Percentiles rank a stretch among this genome's conserved stretches.
phyloP scores from a whole-genome alignment of 805 yeast genomes.

The Saturnispora diversa region DNA sequence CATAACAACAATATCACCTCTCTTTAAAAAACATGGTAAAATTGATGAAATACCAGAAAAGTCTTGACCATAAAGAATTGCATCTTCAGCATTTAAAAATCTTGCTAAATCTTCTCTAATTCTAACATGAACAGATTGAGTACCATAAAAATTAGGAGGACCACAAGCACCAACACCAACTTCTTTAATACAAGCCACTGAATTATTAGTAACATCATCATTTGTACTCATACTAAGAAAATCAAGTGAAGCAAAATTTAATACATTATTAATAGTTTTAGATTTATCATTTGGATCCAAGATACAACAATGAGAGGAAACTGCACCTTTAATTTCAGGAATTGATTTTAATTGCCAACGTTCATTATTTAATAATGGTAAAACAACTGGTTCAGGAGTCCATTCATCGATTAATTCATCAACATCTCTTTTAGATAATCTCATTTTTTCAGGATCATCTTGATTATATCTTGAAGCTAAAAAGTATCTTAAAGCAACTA shows the following conservation, averaged over 20 bases:
- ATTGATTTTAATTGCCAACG: slow-evolving; percentile 54
- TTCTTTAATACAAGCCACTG: slow-evolving; percentile 48
- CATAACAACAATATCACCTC: slow-evolving; percentile 89
- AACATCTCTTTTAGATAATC: slow-evolving; percentile 52
- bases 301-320: slow-evolving; percentile 29
- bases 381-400: slow-evolving; percentile 81
- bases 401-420: slow-evolving; percentile 84
- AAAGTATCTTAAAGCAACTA: slow-evolving; percentile 81
- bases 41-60: slow-evolving; percentile 80
- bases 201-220: slow-evolving; percentile 40
- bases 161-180: slow-evolving; percentile 98
- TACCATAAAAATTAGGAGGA: slow-evolving; percentile 95
- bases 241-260: slow-evolving; percentile 68
- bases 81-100: slow-evolving; percentile 68
- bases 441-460: slow-evolving; percentile 62
- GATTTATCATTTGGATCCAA: slow-evolving; percentile 24
- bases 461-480: slow-evolving; percentile 68
- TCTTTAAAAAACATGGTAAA: slow-evolving; percentile 84
- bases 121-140: slow-evolving; percentile 81
- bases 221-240: slow-evolving; percentile 54
- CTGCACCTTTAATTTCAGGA: slow-evolving; percentile 56
- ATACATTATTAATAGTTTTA: slow-evolving; percentile 29
- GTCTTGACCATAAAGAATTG: slow-evolving; percentile 90
- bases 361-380: slow-evolving; percentile 43
- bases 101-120: slow-evolving; percentile 67